Conservation (phyloP, 1,284 basidiomycete species). For the Gomphus sp. region DNA sequence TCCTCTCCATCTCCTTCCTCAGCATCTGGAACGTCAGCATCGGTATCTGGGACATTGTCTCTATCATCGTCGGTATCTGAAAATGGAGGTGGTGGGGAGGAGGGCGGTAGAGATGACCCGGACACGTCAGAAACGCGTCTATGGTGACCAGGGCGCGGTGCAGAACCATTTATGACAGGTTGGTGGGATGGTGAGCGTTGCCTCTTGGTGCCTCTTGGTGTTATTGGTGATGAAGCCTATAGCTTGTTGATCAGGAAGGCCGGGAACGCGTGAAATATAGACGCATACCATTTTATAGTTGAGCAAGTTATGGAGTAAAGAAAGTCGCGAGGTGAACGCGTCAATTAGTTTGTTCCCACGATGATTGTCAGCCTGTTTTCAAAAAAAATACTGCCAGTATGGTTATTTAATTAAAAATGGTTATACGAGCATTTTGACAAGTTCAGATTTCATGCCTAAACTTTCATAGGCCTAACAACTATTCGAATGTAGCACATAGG, state of each 20-base stretch:
- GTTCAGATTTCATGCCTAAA: not conserved
- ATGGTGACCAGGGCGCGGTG: constrained; percentile 19
- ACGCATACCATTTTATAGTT: constrained; percentile 1
- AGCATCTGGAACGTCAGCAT: constrained; percentile 57
- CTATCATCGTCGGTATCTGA: constrained; percentile 84
- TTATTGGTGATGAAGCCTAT: constrained; percentile 4
- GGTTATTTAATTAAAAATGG: not conserved
- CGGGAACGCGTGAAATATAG: not conserved
- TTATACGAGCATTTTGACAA: not conserved
- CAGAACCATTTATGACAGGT: not conserved
- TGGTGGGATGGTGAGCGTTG: not conserved
- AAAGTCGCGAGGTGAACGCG: not conserved
- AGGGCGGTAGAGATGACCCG: constrained; percentile 69
- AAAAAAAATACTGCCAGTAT: not conserved
- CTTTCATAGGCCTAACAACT: not conserved
- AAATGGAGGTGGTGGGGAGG: constrained; percentile 76
- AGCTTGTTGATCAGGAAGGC: not conserved
- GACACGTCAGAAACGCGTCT: constrained; percentile 41
- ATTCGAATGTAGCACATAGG: no score
- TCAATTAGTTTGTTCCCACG: constrained; percentile 4
- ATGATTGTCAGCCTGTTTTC: not conserved
- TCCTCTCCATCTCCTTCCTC: constrained; percentile 87
- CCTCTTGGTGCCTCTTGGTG: constrained; percentile 6
- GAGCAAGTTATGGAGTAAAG: not conserved
- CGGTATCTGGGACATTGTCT: constrained; percentile 62